Conservation (phyloP, 352 stramenopile genomes). For the Pythium plurisporium region DNA sequence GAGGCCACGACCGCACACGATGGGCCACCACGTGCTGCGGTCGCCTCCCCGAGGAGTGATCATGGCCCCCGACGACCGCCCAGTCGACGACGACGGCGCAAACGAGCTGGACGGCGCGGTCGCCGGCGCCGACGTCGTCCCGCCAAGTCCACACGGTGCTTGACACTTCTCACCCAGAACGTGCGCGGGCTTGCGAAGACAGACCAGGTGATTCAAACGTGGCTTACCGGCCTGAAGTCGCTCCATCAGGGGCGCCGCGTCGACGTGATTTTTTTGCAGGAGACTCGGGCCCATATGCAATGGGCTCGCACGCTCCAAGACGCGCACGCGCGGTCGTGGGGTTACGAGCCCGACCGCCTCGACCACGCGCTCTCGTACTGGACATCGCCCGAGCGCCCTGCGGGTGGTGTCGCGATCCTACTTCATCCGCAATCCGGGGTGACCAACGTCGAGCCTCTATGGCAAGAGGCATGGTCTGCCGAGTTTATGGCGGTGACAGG, state of each 20-base stretch:
- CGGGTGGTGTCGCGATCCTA: neutral
- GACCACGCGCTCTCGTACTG: neutral
- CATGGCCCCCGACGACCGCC: too few species aligned
- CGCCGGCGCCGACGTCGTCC: too few species aligned
- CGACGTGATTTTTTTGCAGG: neutral
- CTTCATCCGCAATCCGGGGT: neutral
- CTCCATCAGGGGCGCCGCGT: neutral
- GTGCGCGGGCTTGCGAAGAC: neutral
- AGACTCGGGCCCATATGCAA: neutral
- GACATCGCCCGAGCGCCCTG: neutral
- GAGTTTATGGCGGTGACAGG: neutral
- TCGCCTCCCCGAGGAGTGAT: too few species aligned
- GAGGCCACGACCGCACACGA: too few species aligned
- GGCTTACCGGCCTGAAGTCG: neutral
- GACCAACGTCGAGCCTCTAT: neutral
- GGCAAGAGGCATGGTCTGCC: neutral
- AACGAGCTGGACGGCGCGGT: too few species aligned
- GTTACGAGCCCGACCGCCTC: neutral
- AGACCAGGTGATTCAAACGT: neutral
- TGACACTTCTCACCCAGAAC: neutral
- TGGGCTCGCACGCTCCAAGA: neutral
- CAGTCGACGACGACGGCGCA: too few species aligned
- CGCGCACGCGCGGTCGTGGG: neutral
- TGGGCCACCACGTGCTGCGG: too few species aligned
- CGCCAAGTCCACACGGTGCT: too few species aligned